These are phyloP conservation scores for Cystobasidium slooffiae DNA, from an alignment of 1,284 basidiomycete species.

Conservation along the genomic window DNA sequence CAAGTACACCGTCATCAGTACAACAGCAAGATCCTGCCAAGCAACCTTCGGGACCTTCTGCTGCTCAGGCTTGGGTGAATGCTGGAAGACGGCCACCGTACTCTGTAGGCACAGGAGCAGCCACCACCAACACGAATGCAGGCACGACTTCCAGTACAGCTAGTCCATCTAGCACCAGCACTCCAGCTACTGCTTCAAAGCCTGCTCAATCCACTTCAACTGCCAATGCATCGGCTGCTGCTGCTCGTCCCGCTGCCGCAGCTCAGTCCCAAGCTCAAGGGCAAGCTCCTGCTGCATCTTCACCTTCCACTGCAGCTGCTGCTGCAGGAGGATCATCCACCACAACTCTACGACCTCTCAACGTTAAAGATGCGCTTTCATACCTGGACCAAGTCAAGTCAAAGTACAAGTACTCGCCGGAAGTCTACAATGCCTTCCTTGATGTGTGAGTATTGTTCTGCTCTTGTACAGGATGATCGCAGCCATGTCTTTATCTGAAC, in stretches of 20 bases:
- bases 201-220: not conserved
- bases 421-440: constrained; percentile 95
- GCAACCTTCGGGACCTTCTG: not conserved
- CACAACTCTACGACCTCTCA: constrained; percentile 28
- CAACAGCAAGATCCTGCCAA: constrained; percentile 9
- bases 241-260: constrained; percentile 3
- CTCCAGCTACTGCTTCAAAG: not conserved
- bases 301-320: not conserved
- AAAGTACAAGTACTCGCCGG: constrained; percentile 87
- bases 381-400: constrained; percentile 96
- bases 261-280: not conserved
- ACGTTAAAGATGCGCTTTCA: constrained; percentile 80
- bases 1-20: not conserved
- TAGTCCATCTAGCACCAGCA: not conserved
- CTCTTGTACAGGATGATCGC: not conserved
- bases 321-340: not conserved
- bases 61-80: not conserved
- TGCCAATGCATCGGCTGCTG: constrained; percentile 1
- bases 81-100: not conserved
- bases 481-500: not conserved
- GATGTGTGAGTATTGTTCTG: constrained; percentile 68
- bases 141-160: not conserved
- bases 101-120: not conserved
- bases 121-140: not conserved
- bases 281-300: not conserved